These are phyloP conservation scores for Pseudopyrenochaeta lycopersici DNA, from an alignment of 2,329 filamentous ascomycete species.

Conservation along the genomic window DNA sequence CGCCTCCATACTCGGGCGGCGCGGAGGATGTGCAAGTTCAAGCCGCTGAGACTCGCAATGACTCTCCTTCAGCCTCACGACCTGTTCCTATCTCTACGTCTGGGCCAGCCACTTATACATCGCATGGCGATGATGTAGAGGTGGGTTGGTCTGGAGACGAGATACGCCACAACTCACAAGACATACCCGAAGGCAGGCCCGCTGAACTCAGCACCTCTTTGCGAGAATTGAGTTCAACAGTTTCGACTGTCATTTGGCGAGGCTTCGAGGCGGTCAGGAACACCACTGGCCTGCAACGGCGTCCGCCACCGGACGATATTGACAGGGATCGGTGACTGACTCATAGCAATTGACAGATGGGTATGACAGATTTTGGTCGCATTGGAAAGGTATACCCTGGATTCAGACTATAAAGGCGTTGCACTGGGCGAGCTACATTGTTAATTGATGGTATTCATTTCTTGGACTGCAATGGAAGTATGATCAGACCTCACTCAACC, in stretches of 20 bases:
- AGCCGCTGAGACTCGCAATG: conserved; percentile 56
- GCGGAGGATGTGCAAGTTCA: conserved; percentile 56
- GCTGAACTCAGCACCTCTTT: conserved; percentile 34
- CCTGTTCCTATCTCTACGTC: conserved; percentile 52
- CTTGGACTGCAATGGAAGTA: not conserved
- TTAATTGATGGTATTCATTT: not conserved
- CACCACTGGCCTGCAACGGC: conserved; percentile 39
- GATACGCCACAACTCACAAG: conserved; percentile 46
- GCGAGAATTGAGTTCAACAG: conserved; percentile 42
- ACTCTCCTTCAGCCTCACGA: conserved; percentile 60
- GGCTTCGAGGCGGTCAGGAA: conserved; percentile 44
- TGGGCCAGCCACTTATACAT: conserved; percentile 8
- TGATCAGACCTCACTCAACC: not conserved
- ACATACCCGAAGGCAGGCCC: conserved; percentile 19
- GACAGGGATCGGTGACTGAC: conserved; percentile 44
- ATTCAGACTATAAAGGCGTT: conserved; percentile 15
- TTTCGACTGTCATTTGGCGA: conserved; percentile 47
- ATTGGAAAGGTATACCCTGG: conserved; percentile 25
- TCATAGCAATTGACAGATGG: conserved; percentile 5
- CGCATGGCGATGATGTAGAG: conserved; percentile 38
- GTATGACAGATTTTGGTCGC: conserved; percentile 16
- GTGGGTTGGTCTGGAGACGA: conserved; percentile 51
- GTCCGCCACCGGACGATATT: conserved; percentile 39
- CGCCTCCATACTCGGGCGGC: conserved; percentile 42
- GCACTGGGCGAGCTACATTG: conserved; percentile 1